phyloP scores from a whole-genome alignment of 305 asterid species.

The Petunia hybrid region DNA sequence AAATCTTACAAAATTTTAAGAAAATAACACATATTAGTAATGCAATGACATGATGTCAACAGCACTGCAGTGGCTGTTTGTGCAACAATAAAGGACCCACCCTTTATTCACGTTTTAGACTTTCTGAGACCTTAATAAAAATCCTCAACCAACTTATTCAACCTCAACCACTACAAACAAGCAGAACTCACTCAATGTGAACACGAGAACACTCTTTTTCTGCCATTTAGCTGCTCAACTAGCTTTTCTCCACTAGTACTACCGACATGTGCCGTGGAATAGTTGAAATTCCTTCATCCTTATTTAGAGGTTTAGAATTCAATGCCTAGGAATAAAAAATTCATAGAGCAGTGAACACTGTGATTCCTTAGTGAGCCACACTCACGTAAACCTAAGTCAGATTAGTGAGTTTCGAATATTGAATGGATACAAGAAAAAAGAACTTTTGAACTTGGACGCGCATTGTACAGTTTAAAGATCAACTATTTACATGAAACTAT shows the following conservation, averaged over 20 bases:
- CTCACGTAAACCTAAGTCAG: too few relatives aligned
- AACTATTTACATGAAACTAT: conserved; percentile 25
- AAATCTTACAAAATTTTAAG: background rate
- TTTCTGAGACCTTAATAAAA: conserved; percentile 9
- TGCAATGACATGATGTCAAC: conserved; percentile 18
- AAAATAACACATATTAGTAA: background rate
- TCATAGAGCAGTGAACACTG: too few relatives aligned
- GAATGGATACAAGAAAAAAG: too few relatives aligned
- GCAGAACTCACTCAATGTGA: background rate
- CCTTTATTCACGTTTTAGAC: background rate
- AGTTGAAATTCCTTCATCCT: too few relatives aligned
- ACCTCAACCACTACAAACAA: conserved; percentile 10
- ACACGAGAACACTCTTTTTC: background rate
- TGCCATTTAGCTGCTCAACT: background rate
- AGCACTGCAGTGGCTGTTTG: conserved; percentile 4
- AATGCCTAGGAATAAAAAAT: too few relatives aligned
- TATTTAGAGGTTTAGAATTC: too few relatives aligned
- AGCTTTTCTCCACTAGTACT: background rate
- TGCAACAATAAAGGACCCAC: conserved; percentile 13
- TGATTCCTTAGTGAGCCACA: too few relatives aligned
- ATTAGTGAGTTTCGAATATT: too few relatives aligned
- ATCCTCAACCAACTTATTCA: background rate
- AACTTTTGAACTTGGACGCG: too few relatives aligned
- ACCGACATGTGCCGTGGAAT: too few relatives aligned
- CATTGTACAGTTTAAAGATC: background rate